Evolutionary conservation across 179 eudicot species (phyloP).

Genomic region (Nepenthes alata): DNA sequence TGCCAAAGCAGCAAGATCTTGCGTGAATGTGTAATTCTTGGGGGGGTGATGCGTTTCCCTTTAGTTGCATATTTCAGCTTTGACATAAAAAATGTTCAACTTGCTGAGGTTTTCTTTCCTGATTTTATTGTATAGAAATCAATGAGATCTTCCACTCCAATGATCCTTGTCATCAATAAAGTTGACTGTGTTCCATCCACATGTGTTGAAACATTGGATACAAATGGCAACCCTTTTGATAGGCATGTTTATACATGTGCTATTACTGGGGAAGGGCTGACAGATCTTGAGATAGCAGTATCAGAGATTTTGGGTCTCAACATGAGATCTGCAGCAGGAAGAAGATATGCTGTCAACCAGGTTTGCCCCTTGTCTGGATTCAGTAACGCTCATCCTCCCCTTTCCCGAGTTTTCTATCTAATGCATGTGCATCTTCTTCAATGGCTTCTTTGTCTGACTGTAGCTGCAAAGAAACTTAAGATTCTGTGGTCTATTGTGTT

Average conservation of each 20-base stretch:
- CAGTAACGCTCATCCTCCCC: no score
- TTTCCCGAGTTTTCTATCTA: no score
- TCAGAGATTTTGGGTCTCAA: constrained; percentile 67
- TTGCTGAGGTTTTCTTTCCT: background rate
- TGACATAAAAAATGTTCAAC: no score
- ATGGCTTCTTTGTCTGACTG: no score
- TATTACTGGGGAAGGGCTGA: constrained; percentile 75
- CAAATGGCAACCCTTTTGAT: constrained; percentile 24
- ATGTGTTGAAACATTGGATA: constrained; percentile 25
- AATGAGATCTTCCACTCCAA: constrained; percentile 41
- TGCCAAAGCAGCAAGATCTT: no score
- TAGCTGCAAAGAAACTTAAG: no score
- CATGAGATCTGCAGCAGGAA: constrained; percentile 53
- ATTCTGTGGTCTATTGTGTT: no score
- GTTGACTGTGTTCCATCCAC: constrained; percentile 55
- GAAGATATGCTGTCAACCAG: constrained; percentile 89
- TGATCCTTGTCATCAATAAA: constrained; percentile 82
- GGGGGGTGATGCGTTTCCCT: no score
- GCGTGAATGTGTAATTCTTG: no score
- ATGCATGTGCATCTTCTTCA: no score
- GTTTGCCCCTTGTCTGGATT: constrained; percentile 19
- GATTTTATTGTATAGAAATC: constrained; percentile 22
- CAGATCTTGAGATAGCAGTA: constrained; percentile 63
- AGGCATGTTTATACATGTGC: constrained; percentile 70
- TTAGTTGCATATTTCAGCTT: no score